A percentile compares a stretch with the other conserved stretches of the same genome.
Evolutionary conservation across 2,329 filamentous ascomycete species (phyloP).

Genomic region (Dactylellina haptotyla): DNA sequence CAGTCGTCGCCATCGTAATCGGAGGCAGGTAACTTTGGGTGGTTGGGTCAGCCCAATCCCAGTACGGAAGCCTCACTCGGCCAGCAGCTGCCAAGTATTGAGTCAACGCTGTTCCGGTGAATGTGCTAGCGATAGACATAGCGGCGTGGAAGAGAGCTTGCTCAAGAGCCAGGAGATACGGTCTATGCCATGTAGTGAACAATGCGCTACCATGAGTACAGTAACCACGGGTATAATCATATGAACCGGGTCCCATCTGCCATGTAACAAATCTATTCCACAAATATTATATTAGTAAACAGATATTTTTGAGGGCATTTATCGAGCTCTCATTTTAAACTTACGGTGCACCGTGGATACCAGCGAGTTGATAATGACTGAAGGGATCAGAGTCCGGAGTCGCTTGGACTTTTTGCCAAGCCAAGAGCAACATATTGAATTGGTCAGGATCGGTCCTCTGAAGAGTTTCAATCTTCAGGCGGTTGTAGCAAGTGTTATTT

Average conservation of each 20-base stretch:
- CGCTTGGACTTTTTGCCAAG: slow-evolving; percentile 51
- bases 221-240: slow-evolving; percentile 54
- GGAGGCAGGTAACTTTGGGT: slow-evolving; percentile 50
- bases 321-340: too few species aligned
- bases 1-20: slow-evolving; percentile 30
- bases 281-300: background rate
- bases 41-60: slow-evolving; percentile 52
- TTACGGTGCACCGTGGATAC: slow-evolving; percentile 55
- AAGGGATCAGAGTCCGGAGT: slow-evolving; percentile 53
- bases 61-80: slow-evolving; percentile 49
- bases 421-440: slow-evolving; percentile 57
- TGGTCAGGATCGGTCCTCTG: slow-evolving; percentile 42
- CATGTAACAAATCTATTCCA: slow-evolving; percentile 40
- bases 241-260: slow-evolving; percentile 42
- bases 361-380: slow-evolving; percentile 54
- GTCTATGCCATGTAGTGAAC: slow-evolving; percentile 59
- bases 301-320: too few species aligned
- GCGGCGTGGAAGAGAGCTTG: slow-evolving; percentile 55
- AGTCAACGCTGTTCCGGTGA: slow-evolving; percentile 52
- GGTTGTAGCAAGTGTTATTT: slow-evolving; percentile 48
- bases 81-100: slow-evolving; percentile 52
- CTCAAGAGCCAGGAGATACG: slow-evolving; percentile 57
- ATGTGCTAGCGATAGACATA: slow-evolving; percentile 47
- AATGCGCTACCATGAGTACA: slow-evolving; percentile 57
- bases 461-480: slow-evolving; percentile 51